A percentile compares a stretch with the other conserved stretches of the same genome.
phyloP scores from a whole-genome alignment of 495 filamentous ascomycete species.

The Neurospora sp. region DNA sequence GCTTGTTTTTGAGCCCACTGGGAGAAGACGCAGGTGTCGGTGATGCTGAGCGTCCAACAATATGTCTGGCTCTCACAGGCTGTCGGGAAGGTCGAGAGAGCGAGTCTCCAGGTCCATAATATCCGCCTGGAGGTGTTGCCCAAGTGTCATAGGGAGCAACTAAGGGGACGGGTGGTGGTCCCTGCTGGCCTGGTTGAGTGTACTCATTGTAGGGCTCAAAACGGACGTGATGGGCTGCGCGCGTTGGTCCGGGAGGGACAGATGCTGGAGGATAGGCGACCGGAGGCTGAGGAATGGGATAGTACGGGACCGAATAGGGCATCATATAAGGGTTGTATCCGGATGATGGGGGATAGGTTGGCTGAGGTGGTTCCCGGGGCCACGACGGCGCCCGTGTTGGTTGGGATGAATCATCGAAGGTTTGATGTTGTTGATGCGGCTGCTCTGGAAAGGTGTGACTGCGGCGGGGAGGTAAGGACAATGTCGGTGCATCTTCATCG shows the following conservation, averaged over 20 bases:
- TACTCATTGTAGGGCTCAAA: neutral
- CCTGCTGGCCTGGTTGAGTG: neutral
- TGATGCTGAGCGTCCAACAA: neutral
- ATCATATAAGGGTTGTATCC: neutral
- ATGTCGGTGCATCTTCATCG: neutral
- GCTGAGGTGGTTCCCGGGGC: neutral
- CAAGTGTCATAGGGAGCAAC: neutral
- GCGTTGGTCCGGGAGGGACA: neutral
- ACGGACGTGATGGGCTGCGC: neutral
- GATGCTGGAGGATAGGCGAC: neutral
- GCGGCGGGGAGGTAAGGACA: neutral
- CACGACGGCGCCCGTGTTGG: neutral
- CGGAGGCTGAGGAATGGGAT: neutral
- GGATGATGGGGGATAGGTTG: neutral
- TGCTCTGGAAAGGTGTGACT: neutral
- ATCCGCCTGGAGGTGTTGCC: neutral
- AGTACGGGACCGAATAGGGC: neutral
- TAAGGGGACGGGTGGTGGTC: neutral
- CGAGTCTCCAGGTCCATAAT: neutral
- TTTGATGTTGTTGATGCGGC: neutral
- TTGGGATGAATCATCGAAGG: neutral
- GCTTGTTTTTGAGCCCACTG: neutral
- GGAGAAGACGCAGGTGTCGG: neutral
- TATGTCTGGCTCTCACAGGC: neutral
- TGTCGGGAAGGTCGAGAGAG: neutral